Percentiles rank a stretch among this genome's conserved stretches.
Evolutionary conservation across 805 yeast genomes (phyloP).

Genomic region (Pichia nakasei): DNA sequence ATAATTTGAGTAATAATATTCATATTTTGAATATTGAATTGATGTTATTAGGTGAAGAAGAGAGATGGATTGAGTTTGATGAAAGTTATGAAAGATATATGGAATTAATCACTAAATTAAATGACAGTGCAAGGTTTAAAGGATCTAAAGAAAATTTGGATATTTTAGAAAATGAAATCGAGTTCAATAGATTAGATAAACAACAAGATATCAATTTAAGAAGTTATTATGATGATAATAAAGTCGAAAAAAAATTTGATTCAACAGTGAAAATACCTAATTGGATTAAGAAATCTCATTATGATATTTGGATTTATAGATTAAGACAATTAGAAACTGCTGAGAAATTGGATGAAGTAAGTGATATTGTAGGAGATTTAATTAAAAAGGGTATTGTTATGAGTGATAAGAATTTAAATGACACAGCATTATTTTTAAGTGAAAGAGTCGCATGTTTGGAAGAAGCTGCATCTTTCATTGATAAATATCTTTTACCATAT

Average conservation of each 20-base stretch:
- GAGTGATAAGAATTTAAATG: slow-evolving; percentile 20
- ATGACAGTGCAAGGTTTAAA: slow-evolving; percentile 11
- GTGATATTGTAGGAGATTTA: slow-evolving; percentile 13
- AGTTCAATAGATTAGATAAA: slow-evolving; percentile 6
- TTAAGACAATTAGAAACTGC: slow-evolving; percentile 22
- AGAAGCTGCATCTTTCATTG: slow-evolving; percentile 21
- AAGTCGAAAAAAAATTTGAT: slow-evolving; percentile 2
- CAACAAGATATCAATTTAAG: slow-evolving; percentile 3
- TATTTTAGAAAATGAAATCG: slow-evolving; percentile 1
- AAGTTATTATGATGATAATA: slow-evolving; percentile 11
- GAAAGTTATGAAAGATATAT: slow-evolving; percentile 20
- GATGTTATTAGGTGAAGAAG: slow-evolving; percentile 23
- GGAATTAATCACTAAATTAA: slow-evolving; percentile 11
- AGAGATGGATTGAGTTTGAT: slow-evolving; percentile 26
- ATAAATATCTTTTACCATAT: slow-evolving; percentile 21
- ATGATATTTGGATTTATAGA: slow-evolving; percentile 24
- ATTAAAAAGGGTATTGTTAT: slow-evolving; percentile 20
- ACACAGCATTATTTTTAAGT: slow-evolving; percentile 21
- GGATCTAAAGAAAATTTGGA: background rate
- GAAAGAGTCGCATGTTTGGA: slow-evolving; percentile 12
- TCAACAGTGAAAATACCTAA: slow-evolving; percentile 14
- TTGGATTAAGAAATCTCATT: slow-evolving; percentile 20
- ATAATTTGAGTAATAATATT: slow-evolving; percentile 20
- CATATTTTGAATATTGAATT: slow-evolving; percentile 22
- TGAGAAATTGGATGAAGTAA: slow-evolving; percentile 13